phyloP scores from a whole-genome alignment of 345 rosid species.

The Ailanthus altissimus region DNA sequence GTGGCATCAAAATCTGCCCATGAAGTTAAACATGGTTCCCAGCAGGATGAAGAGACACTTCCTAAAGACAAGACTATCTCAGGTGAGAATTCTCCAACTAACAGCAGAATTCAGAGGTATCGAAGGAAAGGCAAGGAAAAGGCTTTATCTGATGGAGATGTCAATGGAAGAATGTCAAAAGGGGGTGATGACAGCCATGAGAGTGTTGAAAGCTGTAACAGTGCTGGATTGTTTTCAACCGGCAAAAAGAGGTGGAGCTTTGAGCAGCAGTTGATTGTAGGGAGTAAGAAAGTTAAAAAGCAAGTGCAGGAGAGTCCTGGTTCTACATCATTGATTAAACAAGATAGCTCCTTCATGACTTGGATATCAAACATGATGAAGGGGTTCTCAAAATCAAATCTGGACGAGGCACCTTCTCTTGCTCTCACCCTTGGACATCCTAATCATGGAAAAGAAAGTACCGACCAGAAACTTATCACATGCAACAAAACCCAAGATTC shows the following conservation, averaged over 20 bases:
- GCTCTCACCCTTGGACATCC: slow-evolving; percentile 41
- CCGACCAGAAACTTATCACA: slow-evolving; percentile 24
- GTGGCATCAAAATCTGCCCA: slow-evolving; percentile 32
- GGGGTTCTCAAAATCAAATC: slow-evolving; percentile 55
- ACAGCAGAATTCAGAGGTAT: slow-evolving; percentile 33
- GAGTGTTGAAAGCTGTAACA: slow-evolving; percentile 89
- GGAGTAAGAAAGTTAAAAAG: slow-evolving; percentile 64
- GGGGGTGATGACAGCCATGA: slow-evolving; percentile 66
- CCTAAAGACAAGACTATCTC: slow-evolving; percentile 26
- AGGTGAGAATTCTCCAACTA: slow-evolving; percentile 30
- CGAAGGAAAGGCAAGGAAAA: slow-evolving; percentile 59
- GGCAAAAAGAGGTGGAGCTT: slow-evolving; percentile 52
- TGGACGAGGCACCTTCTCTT: slow-evolving; percentile 39
- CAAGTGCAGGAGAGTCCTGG: slow-evolving; percentile 48
- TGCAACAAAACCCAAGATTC: slow-evolving; percentile 27
- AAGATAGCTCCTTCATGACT: slow-evolving; percentile 82
- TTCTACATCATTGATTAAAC: slow-evolving; percentile 51
- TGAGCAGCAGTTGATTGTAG: slow-evolving; percentile 52
- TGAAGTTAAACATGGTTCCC: slow-evolving; percentile 31
- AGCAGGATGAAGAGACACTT: slow-evolving; percentile 34
- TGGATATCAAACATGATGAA: slow-evolving; percentile 91
- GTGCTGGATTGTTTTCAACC: slow-evolving; percentile 43
- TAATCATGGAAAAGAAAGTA: slow-evolving; percentile 29
- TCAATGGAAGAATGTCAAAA: slow-evolving; percentile 39
- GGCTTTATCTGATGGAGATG: slow-evolving; percentile 60